These are phyloP conservation scores for Tremella yokohamensis DNA, from an alignment of 768 basidiomycete genomes.

Conservation along the genomic window DNA sequence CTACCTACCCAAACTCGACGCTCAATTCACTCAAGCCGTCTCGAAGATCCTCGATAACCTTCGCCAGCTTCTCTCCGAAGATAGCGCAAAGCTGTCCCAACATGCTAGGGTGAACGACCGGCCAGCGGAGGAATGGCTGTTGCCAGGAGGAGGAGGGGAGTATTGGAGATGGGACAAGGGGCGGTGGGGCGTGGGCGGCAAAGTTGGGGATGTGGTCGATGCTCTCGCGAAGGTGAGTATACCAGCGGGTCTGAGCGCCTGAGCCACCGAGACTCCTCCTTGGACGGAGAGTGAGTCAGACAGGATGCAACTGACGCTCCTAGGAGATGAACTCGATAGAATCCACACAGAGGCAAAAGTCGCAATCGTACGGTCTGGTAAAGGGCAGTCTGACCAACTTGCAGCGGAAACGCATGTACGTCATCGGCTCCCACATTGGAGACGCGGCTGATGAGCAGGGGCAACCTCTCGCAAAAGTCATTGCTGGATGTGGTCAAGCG, in stretches of 20 bases:
- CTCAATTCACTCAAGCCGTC: conserved; percentile 77
- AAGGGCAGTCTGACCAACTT: conserved; percentile 88
- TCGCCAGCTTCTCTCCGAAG: conserved; percentile 83
- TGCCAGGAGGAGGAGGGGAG: conserved; percentile 48
- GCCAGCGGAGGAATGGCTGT: conserved; percentile 70
- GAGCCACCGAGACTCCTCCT: no score
- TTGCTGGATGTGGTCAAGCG: conserved; percentile 77
- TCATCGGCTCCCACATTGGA: conserved; percentile 3
- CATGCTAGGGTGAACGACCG: conserved; percentile 61
- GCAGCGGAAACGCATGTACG: conserved; percentile 89
- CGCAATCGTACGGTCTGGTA: conserved; percentile 85
- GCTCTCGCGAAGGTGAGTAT: conserved; percentile 70
- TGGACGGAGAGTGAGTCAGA: not conserved
- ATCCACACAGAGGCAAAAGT: conserved; percentile 84
- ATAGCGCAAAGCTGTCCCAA: conserved; percentile 52
- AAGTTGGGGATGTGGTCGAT: conserved; percentile 80
- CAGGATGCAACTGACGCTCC: not conserved
- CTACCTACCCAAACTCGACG: conserved; percentile 84
- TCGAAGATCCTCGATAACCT: conserved; percentile 93
- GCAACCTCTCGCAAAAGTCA: conserved; percentile 88
- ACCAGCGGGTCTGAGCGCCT: not conserved
- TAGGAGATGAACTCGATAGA: conserved; percentile 95
- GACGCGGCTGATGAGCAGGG: conserved; percentile 56
- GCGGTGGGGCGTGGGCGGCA: conserved; percentile 77
- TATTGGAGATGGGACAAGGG: conserved; percentile 93